These are phyloP conservation scores for Saccharum officinarum DNA, from an alignment of 176 grass and related monocot genomes.

Conservation along the genomic window DNA sequence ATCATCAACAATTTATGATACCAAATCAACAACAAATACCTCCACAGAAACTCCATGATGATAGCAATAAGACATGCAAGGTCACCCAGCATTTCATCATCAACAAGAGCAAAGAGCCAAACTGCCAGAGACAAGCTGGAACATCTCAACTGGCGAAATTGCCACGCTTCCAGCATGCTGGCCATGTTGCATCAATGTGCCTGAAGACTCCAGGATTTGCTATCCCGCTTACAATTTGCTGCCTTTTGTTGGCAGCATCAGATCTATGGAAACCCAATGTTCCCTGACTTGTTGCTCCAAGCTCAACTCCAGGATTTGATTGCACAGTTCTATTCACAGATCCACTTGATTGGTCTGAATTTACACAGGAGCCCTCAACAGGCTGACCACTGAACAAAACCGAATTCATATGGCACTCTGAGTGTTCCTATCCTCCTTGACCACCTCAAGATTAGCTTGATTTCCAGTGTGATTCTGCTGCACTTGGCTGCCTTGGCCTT, in stretches of 20 bases:
- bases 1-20: conserved; percentile 13
- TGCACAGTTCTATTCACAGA: conserved; percentile 33
- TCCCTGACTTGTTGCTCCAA: conserved; percentile 21
- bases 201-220: conserved; percentile 52
- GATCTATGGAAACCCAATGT: neutral
- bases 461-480: neutral
- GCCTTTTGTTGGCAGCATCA: conserved; percentile 28
- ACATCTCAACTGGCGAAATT: conserved; percentile 87
- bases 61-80: conserved; percentile 73
- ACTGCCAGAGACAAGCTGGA: conserved; percentile 58
- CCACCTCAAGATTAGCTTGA: neutral
- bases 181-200: conserved; percentile 54
- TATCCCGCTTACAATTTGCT: conserved; percentile 46
- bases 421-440: neutral
- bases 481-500: neutral
- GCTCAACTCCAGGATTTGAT: conserved; percentile 39
- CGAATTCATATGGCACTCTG: neutral
- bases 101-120: conserved; percentile 38
- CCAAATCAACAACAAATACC: conserved; percentile 52
- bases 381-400: too few relatives aligned
- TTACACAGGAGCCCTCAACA: neutral
- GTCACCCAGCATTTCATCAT: conserved; percentile 89
- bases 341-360: conserved; percentile 33
- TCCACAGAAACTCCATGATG: conserved; percentile 74
- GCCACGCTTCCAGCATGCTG: conserved; percentile 49